Evolutionary conservation across 805 yeast genomes (phyloP).

Genomic region (Myxozyma lipomycoides): DNA sequence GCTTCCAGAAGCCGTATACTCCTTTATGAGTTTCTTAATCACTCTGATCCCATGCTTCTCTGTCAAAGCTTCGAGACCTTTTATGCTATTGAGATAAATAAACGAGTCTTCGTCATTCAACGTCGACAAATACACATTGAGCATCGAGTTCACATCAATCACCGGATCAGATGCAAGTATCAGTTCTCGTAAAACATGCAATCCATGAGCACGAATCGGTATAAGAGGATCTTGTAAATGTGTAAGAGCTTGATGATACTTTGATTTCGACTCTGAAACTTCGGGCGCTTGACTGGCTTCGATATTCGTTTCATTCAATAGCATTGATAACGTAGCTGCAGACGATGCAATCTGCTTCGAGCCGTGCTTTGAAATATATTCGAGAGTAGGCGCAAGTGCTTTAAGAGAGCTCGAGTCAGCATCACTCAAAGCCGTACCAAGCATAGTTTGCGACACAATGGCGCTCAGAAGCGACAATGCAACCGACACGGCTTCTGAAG

Average conservation of each 20-base stretch:
- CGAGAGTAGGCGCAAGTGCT: constrained; percentile 18
- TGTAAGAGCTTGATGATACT: constrained; percentile 56
- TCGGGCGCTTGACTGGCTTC: neutral
- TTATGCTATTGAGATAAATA: constrained; percentile 78
- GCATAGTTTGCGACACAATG: constrained; percentile 32
- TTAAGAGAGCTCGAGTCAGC: constrained; percentile 15
- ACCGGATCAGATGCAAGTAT: constrained; percentile 49
- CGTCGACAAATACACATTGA: constrained; percentile 59
- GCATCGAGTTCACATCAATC: constrained; percentile 48
- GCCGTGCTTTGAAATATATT: constrained; percentile 23
- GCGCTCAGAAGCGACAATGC: constrained; percentile 36
- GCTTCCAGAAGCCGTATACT: constrained; percentile 31
- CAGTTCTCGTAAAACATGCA: constrained; percentile 58
- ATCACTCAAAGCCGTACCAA: constrained; percentile 11
- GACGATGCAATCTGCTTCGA: constrained; percentile 18
- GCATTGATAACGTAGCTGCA: constrained; percentile 23
- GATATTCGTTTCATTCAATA: constrained; percentile 18
- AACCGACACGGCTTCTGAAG: constrained; percentile 34
- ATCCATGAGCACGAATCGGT: constrained; percentile 84
- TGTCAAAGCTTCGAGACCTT: constrained; percentile 64
- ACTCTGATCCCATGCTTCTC: constrained; percentile 42
- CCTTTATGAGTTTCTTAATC: constrained; percentile 42
- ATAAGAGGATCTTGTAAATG: constrained; percentile 72
- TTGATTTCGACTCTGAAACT: constrained; percentile 24
- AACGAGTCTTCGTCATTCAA: constrained; percentile 80